Evolutionary conservation across 2,329 filamentous ascomycete genomes (phyloP), one percentile per base, ranked within the genome.

Genomic region (Talaromyces amestolkiae): DNA sequence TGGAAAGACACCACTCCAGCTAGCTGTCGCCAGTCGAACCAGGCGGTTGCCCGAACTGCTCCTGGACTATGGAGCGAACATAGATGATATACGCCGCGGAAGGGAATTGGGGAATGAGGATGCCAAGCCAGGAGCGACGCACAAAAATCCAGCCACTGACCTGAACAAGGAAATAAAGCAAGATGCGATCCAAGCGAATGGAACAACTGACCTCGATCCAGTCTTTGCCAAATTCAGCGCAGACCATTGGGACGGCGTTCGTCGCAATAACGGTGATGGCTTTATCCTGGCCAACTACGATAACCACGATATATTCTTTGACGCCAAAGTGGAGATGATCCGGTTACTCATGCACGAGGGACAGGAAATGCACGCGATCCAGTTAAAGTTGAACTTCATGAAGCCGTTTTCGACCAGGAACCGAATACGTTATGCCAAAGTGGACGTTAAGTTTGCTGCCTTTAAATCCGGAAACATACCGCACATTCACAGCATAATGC

Each of bases 341-440:
- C 61, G 24, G 15, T 11, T 56, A 11, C 13, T 56, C 1, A 33
- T 56, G 22, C 49, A 63, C 27, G 49, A 63, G 17, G 61, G 61
- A 0, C 49, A 56, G n/a, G 35, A 63, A 17, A 63, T 63, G 61
- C 61, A 63, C 49, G 61, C 37, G 7, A 45, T 63, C n/a, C 61
- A 63, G 27, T 35, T 63, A n/a, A 63, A 63, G n/a, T 45, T 63
- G 49, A 63, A 63, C 39, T 63, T 63, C 13, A 63, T 63, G 61
- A 63, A 63, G 24, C 61, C 61, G 0, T 63, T 63, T 27, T 43
- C 37, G 7, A 45, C 17, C 9, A 63, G 24, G 27, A 63, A 63
- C 31, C 22, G 61, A 13, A 56, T 63, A 31, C 61, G 61, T 11
- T 56, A 56, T 19, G 61, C 61, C 13, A 56, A 54, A 45, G 61